Base-by-base conservation (phyloP, 1,284 basidiomycete species). In the Ustilago bromivora region DNA sequence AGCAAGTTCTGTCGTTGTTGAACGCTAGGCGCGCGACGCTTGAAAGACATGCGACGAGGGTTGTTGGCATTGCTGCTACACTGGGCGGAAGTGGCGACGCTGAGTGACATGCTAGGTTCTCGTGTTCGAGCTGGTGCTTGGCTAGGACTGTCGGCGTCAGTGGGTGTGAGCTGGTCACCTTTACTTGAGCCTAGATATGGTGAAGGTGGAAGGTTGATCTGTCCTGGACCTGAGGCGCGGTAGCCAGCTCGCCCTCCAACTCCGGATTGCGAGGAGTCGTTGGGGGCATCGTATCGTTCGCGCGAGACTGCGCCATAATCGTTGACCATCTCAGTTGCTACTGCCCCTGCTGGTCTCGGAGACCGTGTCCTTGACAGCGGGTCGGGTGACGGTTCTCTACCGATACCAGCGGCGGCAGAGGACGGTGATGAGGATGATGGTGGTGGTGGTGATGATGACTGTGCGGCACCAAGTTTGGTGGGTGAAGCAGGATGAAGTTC, bases 1-100 rank as follows among this genome's bases (percentile, higher is more conserved):
- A 80, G 63, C 23, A 80, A 70, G 58, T 66, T 66, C 6, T 68
- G 66, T 52, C 71, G 46, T 13, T 71, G 74, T 13, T 65, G 57
- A 10, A 61, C 53, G 63, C 66, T 66, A 11, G 71, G 76, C 1
- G 64, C 56, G 36, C 76, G 64, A 28, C 76, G 15, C 59, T 78
- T 78, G 68, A 78, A 78, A 46, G 76, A 78, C 76, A 78, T 71
- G 12, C 61, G 57, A 36, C 67, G 71, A 47, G 52, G 52, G 35
- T 61, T 57, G 47, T 19, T 38, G 28, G 28, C 12, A 12, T 19
- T 51, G 31, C 13, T 49, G n/a, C 28, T 51, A 46, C 43, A 31
- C 6, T 56, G 12, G 13, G 52, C 43, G 19, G 67, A 62, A 36
- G 53, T 59, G n/a, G 75, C 52, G n/a, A 66, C 40, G 60, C 74